Base-by-base conservation (phyloP, 352 stramenopile species). In the Aphanomyces euteiches region DNA sequence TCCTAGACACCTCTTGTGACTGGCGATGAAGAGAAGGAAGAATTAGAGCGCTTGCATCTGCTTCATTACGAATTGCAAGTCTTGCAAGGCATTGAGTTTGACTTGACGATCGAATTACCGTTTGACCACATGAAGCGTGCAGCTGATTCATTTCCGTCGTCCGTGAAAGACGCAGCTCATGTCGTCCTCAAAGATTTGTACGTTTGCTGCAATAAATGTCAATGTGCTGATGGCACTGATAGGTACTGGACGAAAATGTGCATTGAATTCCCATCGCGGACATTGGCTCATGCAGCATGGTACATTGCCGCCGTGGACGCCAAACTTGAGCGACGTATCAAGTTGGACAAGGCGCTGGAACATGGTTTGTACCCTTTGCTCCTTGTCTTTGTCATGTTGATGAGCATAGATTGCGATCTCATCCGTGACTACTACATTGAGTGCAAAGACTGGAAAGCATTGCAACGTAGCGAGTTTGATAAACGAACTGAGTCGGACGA, bases 41-140 rank as follows among this genome's bases (percentile, higher is more conserved):
- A 95, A 56, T 75, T 95, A 15, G 87, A 95, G 73, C 87, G 87
- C 15, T 79, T 95, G 73, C 87, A 93, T 64, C 67, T 95, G 66
- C 77, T 95, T 5, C 85, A 90, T 60, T 95, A 93, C 76, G 87
- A 95, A 66, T 90, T 92, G 47, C 78, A 93, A 75, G 85, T 93
- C 37, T 73, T 95, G 0, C 82, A 93, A 59, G 87, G 84, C 15
- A 89, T 95, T 59, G 77, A 90, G 41, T 93, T 90, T 48, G 85
- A 93, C 63, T 71, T 95, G 7, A 92, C 85, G 12, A 88, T 74
- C 7, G 87, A 93, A 21, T 79, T 95, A 69, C 87, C 87, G 2
- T 92, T 90, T 53, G 90, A 78, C 72, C 85, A 85, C 53, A 67
- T 95, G 39, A 82, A 84, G 21, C 74, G 70, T 7, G 78, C 80